Base-by-base conservation (phyloP, 2,329 filamentous ascomycete genomes). In the Diaporthe sp. region DNA sequence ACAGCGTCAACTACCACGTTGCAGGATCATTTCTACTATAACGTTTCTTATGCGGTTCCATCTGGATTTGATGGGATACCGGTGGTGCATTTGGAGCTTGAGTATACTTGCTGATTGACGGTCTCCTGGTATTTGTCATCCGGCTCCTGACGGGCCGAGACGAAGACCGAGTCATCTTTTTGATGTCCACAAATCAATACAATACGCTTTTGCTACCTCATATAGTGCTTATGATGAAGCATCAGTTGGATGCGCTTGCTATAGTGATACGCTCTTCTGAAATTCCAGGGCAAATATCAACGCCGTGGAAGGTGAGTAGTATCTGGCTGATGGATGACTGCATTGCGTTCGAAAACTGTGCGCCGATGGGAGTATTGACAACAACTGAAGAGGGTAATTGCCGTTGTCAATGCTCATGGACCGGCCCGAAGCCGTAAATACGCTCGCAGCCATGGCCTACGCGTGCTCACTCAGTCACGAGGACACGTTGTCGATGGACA, bases 31-130 rank as follows among this genome's bases (percentile, higher is more conserved):
- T 80, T 81, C 74, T 84, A 84, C 28, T 87, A 87, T 47, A 88
- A 87, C 52, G 81, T 88, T 35, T 86, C 85, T 2, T 88, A 86
- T 75, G 82, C 79, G 4, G 85, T 87, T 2, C 85, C 85, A 0
- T 75, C 76, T 0, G 81, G 78, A 3, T 87, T 86, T 55, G 75
- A 80, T 22, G 85, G 86, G 3, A 42, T 66, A n/a, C 75, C 75
- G 3, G 1, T 28, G 15, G 45, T 76, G 35, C 54, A 54, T 3
- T 25, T 76, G 70, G 45, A 54, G 17, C 17, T 76, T 9, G 40
- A 72, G n/a, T 74, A 75, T 25, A 76, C 60, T 10, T 76, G 75
- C 30, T 75, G 35, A 72, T 40, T 28, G 13, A 3, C 4, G 10
- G 8, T 12, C 12, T 67, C 19, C 28, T 30, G 2, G 28, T 12